phyloP scores from a whole-genome alignment of 1,139 yeast species.

The Kurtzmaniella natalensis region DNA sequence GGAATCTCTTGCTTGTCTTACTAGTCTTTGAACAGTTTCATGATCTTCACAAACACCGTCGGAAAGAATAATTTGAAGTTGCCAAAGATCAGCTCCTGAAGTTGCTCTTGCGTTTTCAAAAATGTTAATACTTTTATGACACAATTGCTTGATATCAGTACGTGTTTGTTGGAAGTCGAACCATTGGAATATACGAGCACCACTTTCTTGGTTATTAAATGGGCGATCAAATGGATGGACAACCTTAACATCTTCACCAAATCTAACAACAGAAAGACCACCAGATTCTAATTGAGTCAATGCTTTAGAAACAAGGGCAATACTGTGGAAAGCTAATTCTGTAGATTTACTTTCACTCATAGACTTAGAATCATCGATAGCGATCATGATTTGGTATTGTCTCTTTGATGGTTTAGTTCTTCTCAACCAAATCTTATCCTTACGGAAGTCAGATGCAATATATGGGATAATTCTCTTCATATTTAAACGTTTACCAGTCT shows the following conservation, averaged over 20 bases:
- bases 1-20: constrained; percentile 88
- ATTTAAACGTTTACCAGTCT: constrained; percentile 93
- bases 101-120: constrained; percentile 66
- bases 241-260: constrained; percentile 79
- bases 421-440: constrained; percentile 97
- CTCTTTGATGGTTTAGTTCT: constrained; percentile 97
- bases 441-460: constrained; percentile 95
- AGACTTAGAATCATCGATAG: constrained; percentile 95
- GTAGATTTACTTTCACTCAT: constrained; percentile 94
- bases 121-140: constrained; percentile 65
- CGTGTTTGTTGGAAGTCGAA: constrained; percentile 86
- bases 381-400: constrained; percentile 95
- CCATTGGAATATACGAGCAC: constrained; percentile 80
- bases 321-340: constrained; percentile 88
- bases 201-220: constrained; percentile 71
- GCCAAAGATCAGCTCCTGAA: constrained; percentile 75
- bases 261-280: constrained; percentile 82
- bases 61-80: constrained; percentile 83
- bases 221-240: constrained; percentile 90
- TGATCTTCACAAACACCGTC: constrained; percentile 98
- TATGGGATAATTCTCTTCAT: constrained; percentile 98
- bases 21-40: constrained; percentile 72
- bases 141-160: constrained; percentile 77
- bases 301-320: constrained; percentile 92
- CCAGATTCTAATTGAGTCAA: constrained; percentile 94